Conservation (phyloP, 2,329 filamentous ascomycete genomes). For the Hymenoscyphus albidus region DNA sequence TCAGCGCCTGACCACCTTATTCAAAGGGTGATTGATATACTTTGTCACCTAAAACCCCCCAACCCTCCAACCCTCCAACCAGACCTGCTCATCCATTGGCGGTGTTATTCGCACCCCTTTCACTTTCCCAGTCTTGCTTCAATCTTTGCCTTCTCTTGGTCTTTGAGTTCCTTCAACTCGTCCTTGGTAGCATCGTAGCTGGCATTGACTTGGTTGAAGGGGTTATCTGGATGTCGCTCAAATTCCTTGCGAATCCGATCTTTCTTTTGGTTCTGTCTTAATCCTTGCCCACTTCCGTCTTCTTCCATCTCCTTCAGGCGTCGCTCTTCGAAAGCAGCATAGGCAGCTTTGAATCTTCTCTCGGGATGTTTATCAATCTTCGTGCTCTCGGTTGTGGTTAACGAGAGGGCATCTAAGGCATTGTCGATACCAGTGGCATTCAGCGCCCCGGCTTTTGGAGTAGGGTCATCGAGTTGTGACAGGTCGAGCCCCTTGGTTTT, state of each 20-base stretch:
- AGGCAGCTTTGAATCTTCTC: slow-evolving; percentile 81
- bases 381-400: slow-evolving; percentile 53
- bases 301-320: slow-evolving; percentile 80
- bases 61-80: background rate
- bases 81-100: background rate
- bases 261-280: slow-evolving; percentile 80
- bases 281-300: slow-evolving; percentile 67
- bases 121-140: slow-evolving; percentile 59
- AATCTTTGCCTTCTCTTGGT: slow-evolving; percentile 67
- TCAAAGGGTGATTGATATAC: background rate
- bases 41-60: background rate
- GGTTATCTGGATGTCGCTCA: slow-evolving; percentile 90
- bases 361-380: slow-evolving; percentile 90
- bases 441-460: slow-evolving; percentile 52
- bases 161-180: slow-evolving; percentile 64
- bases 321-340: slow-evolving; percentile 75
- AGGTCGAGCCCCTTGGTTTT: slow-evolving; percentile 71
- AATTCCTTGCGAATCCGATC: slow-evolving; percentile 88
- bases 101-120: slow-evolving; percentile 10
- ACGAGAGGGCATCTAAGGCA: slow-evolving; percentile 77
- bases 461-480: slow-evolving; percentile 63
- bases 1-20: background rate
- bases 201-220: slow-evolving; percentile 81
- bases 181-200: slow-evolving; percentile 74
- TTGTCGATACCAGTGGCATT: slow-evolving; percentile 90